A percentile compares a stretch with the other conserved stretches of the same genome.
These are phyloP conservation scores for Hemisphaericaspora subhashii DNA, from an alignment of 1,139 yeast species.

Conservation along the genomic window DNA sequence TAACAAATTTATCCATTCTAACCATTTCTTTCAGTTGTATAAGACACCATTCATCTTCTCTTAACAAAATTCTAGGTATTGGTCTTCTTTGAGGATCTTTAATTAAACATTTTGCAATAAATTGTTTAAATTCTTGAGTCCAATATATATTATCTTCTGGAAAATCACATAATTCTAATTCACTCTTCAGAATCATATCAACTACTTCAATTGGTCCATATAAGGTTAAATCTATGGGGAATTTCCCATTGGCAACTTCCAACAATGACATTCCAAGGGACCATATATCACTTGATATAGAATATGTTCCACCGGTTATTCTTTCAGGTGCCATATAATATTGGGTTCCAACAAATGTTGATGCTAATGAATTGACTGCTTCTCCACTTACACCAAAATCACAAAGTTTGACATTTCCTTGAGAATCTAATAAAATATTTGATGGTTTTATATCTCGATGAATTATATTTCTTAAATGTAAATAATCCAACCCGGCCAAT, in stretches of 20 bases:
- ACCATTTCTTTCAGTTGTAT: conserved; percentile 39
- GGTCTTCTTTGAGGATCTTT: conserved; percentile 82
- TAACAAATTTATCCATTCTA: conserved; percentile 84
- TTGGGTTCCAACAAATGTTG: conserved; percentile 95
- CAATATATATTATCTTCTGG: conserved; percentile 75
- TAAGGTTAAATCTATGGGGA: conserved; percentile 53
- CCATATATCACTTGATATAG: conserved; percentile 96
- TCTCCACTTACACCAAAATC: conserved; percentile 99
- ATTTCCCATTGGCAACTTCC: conserved; percentile 88
- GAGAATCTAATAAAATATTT: conserved; percentile 70
- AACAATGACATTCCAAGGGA: conserved; percentile 86
- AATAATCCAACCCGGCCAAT: conserved; percentile 76
- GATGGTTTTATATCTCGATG: conserved; percentile 96
- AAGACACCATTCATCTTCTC: conserved; percentile 14
- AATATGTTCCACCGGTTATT: conserved; percentile 90
- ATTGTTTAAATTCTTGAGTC: conserved; percentile 81
- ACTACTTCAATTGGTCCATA: conserved; percentile 82
- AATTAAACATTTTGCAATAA: conserved; percentile 75
- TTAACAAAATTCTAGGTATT: conserved; percentile 85
- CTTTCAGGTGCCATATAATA: conserved; percentile 99
- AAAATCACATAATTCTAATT: conserved; percentile 75
- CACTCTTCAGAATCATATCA: conserved; percentile 75
- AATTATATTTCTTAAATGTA: conserved; percentile 83
- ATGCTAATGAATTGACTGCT: conserved; percentile 90
- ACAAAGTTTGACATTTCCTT: conserved; percentile 87